Conservation (phyloP, 495 filamentous ascomycete genomes). For the Choiromyces venosus region DNA sequence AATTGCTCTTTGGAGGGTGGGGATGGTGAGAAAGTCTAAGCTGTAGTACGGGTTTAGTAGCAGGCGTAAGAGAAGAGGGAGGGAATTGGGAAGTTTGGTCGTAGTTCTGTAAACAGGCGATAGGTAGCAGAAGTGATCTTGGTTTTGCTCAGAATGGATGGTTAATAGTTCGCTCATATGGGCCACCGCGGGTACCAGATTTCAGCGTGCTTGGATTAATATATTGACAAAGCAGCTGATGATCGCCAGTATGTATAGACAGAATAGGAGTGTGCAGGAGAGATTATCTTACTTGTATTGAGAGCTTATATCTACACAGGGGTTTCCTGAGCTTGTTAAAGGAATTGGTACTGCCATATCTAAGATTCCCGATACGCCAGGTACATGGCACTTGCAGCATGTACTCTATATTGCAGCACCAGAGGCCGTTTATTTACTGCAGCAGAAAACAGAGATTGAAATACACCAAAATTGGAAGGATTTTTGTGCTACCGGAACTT, state of each 20-base stretch:
- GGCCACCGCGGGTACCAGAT: not conserved
- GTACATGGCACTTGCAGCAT: not conserved
- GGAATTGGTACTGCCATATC: not conserved
- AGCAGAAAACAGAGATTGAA: not conserved
- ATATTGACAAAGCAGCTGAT: not conserved
- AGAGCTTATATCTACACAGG: not conserved
- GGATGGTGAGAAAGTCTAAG: not conserved
- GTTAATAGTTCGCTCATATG: not conserved
- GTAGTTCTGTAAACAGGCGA: not conserved
- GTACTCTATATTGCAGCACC: too few species aligned
- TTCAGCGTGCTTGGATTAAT: not conserved
- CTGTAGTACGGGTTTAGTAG: not conserved
- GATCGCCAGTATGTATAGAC: not conserved
- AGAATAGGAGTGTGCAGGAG: not conserved
- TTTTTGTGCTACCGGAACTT: not conserved
- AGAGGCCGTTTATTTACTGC: not conserved
- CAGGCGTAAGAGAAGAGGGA: not conserved
- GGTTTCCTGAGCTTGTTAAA: not conserved
- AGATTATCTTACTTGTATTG: not conserved
- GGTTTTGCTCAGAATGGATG: not conserved
- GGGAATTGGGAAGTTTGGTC: not conserved
- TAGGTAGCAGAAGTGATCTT: not conserved
- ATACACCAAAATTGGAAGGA: not conserved
- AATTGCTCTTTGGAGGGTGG: not conserved
- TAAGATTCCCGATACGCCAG: not conserved